A percentile compares a stretch with the other conserved stretches of the same genome.
Evolutionary conservation across 2,329 filamentous ascomycete species (phyloP).

Genomic region (Aspergillus thermomutatus): DNA sequence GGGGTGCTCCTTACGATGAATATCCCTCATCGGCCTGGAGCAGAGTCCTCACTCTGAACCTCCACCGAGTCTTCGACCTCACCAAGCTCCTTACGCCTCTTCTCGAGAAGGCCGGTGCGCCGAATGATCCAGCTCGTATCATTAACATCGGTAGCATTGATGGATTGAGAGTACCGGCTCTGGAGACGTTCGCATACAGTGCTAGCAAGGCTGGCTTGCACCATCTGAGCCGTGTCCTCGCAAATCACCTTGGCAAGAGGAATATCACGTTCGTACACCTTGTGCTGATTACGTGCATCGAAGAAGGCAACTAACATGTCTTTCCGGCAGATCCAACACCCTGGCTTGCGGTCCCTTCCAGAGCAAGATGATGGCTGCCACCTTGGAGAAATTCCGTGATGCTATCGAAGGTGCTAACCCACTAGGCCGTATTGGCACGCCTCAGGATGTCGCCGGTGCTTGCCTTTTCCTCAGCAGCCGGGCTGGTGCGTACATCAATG

Average conservation of each 20-base stretch:
- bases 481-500: slow-evolving; percentile 65
- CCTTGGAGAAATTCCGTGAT: slow-evolving; percentile 49
- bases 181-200: slow-evolving; percentile 53
- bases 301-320: slow-evolving; percentile 38
- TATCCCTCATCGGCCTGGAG: slow-evolving; percentile 58
- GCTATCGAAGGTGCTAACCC: slow-evolving; percentile 57
- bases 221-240: slow-evolving; percentile 51
- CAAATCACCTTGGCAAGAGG: slow-evolving; percentile 49
- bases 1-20: slow-evolving; percentile 56
- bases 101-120: slow-evolving; percentile 45
- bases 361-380: slow-evolving; percentile 54
- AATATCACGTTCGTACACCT: slow-evolving; percentile 49
- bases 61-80: slow-evolving; percentile 52
- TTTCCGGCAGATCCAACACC: slow-evolving; percentile 53
- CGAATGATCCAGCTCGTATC: slow-evolving; percentile 45
- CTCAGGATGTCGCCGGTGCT: slow-evolving; percentile 67
- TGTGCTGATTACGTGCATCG: not conserved
- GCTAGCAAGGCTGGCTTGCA: slow-evolving; percentile 53
- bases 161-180: slow-evolving; percentile 51
- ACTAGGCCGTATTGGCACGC: slow-evolving; percentile 62
- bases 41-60: slow-evolving; percentile 54
- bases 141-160: slow-evolving; percentile 56
- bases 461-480: slow-evolving; percentile 67
- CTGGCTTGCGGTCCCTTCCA: slow-evolving; percentile 67
- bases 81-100: slow-evolving; percentile 47